phyloP scores from a whole-genome alignment of 1,284 basidiomycete genomes.

The Pterulicium gracile region DNA sequence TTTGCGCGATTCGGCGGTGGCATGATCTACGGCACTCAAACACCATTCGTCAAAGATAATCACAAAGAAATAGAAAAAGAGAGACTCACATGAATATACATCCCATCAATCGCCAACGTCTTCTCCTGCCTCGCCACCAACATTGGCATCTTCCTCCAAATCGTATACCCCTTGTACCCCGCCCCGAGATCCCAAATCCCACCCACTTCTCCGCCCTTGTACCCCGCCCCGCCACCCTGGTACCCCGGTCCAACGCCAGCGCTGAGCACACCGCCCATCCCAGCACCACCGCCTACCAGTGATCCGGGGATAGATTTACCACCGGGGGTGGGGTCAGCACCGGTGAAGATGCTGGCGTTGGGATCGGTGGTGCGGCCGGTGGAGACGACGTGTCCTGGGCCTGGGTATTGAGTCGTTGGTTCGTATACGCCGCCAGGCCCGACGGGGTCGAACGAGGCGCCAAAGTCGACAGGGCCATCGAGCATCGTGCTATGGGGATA shows the following conservation, averaged over 20 bases:
- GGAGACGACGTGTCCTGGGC: conserved; percentile 28
- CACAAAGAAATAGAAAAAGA: background rate
- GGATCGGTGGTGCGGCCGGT: conserved; percentile 75
- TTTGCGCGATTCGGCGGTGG: conserved; percentile 74
- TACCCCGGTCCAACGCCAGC: too few relatives aligned
- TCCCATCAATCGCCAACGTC: conserved; percentile 88
- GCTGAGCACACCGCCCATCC: conserved; percentile 19
- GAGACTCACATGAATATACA: conserved; percentile 73
- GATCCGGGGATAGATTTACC: too few relatives aligned
- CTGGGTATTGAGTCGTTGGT: too few relatives aligned
- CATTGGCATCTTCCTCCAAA: conserved; percentile 94
- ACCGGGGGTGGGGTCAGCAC: too few relatives aligned
- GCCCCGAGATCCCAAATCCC: too few relatives aligned
- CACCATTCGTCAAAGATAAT: conserved; percentile 3
- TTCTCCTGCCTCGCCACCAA: conserved; percentile 85
- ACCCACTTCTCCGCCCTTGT: conserved; percentile 1
- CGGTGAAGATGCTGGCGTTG: conserved; percentile 91
- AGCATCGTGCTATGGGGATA: too few relatives aligned
- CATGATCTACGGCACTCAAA: conserved; percentile 57
- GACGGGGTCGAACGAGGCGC: background rate
- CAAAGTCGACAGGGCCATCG: conserved; percentile 40
- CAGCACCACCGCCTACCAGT: conserved; percentile 68
- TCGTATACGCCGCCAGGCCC: background rate
- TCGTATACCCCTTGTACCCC: conserved; percentile 88
- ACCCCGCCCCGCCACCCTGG: background rate